These are phyloP conservation scores for Austroboletus festivus DNA, from an alignment of 768 basidiomycete species.

Conservation along the genomic window DNA sequence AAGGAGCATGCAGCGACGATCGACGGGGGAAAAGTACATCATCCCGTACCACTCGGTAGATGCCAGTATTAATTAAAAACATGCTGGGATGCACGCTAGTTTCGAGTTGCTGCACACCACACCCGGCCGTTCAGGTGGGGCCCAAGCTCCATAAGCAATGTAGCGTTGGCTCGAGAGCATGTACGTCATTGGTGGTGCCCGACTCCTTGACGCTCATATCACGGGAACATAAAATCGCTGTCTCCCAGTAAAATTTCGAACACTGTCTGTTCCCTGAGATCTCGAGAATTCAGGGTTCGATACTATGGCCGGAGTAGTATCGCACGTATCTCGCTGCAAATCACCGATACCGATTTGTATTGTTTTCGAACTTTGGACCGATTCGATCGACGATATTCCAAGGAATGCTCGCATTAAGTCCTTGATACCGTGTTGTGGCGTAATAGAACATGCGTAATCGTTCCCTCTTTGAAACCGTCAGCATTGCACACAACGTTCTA, in stretches of 20 bases:
- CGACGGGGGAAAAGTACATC: neutral
- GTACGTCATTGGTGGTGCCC: neutral
- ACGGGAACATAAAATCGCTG: too few relatives aligned
- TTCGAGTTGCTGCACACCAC: neutral
- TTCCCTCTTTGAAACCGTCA: neutral
- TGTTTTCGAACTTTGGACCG: neutral
- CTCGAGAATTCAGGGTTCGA: too few relatives aligned
- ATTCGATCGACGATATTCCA: neutral
- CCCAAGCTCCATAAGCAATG: conserved; percentile 41
- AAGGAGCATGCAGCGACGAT: neutral
- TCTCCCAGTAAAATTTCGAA: too few relatives aligned
- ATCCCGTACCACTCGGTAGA: neutral
- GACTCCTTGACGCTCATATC: neutral
- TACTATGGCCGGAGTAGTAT: too few relatives aligned
- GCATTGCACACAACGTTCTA: neutral
- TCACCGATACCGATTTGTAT: neutral
- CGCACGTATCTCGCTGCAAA: too few relatives aligned
- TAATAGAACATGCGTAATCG: too few relatives aligned
- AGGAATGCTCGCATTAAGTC: too few relatives aligned
- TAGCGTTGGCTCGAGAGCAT: too few relatives aligned
- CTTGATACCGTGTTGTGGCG: too few relatives aligned
- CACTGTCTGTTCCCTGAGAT: too few relatives aligned
- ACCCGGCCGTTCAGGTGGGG: conserved; percentile 46
- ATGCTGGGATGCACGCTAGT: neutral
- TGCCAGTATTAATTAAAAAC: neutral